Percentiles rank a stretch among this genome's conserved stretches.
These are phyloP conservation scores for Scheffersomyces stambukii DNA, from an alignment of 1,139 yeast genomes.

Conservation along the genomic window DNA sequence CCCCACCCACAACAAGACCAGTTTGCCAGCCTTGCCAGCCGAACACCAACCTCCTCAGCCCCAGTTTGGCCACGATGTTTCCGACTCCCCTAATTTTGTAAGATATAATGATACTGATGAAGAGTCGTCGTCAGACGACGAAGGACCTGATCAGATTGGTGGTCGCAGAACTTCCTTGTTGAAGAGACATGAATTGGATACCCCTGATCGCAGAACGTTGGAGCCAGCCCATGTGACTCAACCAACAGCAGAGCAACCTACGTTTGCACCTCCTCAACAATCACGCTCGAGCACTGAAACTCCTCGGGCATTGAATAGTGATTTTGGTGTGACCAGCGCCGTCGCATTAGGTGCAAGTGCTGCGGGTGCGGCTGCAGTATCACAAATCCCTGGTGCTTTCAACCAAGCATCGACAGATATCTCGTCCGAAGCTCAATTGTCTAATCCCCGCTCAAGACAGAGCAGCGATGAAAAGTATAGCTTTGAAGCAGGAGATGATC, in stretches of 20 bases:
- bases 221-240: neutral
- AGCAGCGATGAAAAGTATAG: slow-evolving; percentile 32
- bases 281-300: too few species aligned
- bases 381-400: slow-evolving; percentile 1
- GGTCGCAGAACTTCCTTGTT: slow-evolving; percentile 28
- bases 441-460: slow-evolving; percentile 14
- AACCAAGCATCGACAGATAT: too few species aligned
- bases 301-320: too few species aligned
- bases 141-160: slow-evolving; percentile 13
- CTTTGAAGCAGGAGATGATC: slow-evolving; percentile 43
- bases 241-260: slow-evolving; percentile 1
- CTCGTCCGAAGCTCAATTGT: slow-evolving; percentile 3
- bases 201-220: neutral
- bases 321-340: too few species aligned
- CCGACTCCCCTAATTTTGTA: slow-evolving; percentile 25
- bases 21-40: too few species aligned
- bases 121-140: slow-evolving; percentile 20
- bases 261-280: too few species aligned
- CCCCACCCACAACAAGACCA: slow-evolving; percentile 6
- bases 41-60: too few species aligned
- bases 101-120: slow-evolving; percentile 18
- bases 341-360: too few species aligned
- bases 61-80: too few species aligned
- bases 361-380: too few species aligned
- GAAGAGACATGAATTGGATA: slow-evolving; percentile 27